A percentile compares a stretch with the other conserved stretches of the same genome.
Conservation (phyloP, 768 basidiomycete genomes). For the Coprinellus aureogranulatus region DNA sequence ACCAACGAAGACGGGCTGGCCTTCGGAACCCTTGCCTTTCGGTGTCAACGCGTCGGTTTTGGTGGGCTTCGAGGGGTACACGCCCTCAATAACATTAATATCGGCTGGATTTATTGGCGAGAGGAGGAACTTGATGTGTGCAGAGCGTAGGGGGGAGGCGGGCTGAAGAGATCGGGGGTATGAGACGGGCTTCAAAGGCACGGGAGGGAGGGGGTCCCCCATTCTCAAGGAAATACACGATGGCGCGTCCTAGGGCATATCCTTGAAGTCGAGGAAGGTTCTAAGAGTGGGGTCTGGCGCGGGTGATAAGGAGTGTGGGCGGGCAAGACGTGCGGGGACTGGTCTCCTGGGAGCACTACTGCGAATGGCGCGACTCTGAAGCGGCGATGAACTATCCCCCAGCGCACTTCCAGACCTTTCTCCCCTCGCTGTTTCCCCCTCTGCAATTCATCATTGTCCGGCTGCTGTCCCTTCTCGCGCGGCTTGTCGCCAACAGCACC, state of each 20-base stretch:
- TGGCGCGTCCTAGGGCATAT: too few species aligned
- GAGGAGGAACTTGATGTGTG: slow-evolving; percentile 66
- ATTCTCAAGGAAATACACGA: too few species aligned
- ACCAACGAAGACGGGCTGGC: slow-evolving; percentile 50
- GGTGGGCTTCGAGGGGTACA: slow-evolving; percentile 69
- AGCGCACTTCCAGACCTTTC: slow-evolving; percentile 68
- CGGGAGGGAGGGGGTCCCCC: too few species aligned
- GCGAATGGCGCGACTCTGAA: slow-evolving; percentile 80
- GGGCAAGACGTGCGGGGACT: slow-evolving; percentile 80
- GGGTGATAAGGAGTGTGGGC: slow-evolving; percentile 68
- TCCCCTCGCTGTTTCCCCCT: slow-evolving; percentile 50
- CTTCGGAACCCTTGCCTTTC: slow-evolving; percentile 30
- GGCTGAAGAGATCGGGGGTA: slow-evolving; percentile 52
- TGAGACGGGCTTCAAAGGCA: slow-evolving; percentile 54
- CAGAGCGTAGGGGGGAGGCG: slow-evolving; percentile 46
- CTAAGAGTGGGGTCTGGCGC: slow-evolving; percentile 88
- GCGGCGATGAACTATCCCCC: slow-evolving; percentile 70
- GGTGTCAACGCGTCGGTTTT: slow-evolving; percentile 32
- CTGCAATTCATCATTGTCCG: slow-evolving; percentile 63
- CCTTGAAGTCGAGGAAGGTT: too few species aligned
- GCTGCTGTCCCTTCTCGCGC: slow-evolving; percentile 76
- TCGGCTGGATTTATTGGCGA: slow-evolving; percentile 83
- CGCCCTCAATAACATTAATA: slow-evolving; percentile 76
- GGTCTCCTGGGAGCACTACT: slow-evolving; percentile 81
- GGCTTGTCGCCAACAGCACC: slow-evolving; percentile 79